A percentile compares a stretch with the other conserved stretches of the same genome.
Evolutionary conservation across 345 rosid genomes (phyloP).

Genomic region (Pugionium dolabratum): DNA sequence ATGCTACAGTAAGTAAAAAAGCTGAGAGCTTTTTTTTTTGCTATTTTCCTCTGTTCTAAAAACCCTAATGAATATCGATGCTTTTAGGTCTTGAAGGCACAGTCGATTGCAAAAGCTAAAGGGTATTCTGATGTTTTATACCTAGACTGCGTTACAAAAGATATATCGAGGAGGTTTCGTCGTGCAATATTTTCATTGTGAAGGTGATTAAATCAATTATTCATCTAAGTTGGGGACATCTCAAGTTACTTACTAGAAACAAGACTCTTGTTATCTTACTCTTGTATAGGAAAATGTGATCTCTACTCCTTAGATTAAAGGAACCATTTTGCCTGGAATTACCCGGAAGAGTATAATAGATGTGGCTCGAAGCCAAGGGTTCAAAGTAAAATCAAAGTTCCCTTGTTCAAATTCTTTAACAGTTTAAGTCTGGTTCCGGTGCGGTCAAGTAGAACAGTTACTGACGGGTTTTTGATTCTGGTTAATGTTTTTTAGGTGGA

Average conservation of each 20-base stretch:
- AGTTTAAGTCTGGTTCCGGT: not conserved
- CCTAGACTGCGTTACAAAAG: conserved; percentile 34
- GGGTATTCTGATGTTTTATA: conserved; percentile 39
- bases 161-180: conserved; percentile 37
- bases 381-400: conserved; percentile 46
- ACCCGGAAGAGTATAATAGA: conserved; percentile 60
- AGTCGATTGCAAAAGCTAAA: conserved; percentile 26
- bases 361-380: conserved; percentile 72
- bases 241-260: not conserved
- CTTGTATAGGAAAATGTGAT: conserved; percentile 51
- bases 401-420: not conserved
- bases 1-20: conserved; percentile 63
- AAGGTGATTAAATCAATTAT: conserved; percentile 20
- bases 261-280: not conserved
- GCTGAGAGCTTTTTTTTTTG: not conserved
- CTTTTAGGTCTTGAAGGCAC: conserved; percentile 30
- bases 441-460: too few relatives aligned
- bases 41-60: not conserved
- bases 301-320: conserved; percentile 59
- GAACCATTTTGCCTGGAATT: conserved; percentile 33
- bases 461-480: too few relatives aligned
- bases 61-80: not conserved
- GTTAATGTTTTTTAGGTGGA: conserved; percentile 54
- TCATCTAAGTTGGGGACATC: not conserved
- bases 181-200: conserved; percentile 39